A percentile compares a stretch with the other conserved stretches of the same genome.
phyloP scores from a whole-genome alignment of 1,284 basidiomycete species.

The Cryptococcus amylolentus region DNA sequence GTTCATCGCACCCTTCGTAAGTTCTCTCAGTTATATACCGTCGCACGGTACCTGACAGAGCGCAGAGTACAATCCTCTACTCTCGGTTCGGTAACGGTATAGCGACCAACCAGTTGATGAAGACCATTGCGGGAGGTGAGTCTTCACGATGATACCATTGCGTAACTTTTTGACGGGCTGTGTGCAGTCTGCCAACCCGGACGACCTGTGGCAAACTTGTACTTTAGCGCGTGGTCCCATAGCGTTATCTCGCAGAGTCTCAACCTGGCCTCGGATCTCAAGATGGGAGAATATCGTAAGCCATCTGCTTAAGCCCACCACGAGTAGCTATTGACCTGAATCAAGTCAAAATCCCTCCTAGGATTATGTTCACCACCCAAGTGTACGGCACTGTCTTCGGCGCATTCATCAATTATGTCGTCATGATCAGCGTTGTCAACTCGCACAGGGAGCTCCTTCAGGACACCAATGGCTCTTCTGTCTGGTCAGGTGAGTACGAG shows the following conservation, averaged over 20 bases:
- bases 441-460: conserved; percentile 24
- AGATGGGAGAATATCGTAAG: conserved; percentile 21
- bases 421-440: conserved; percentile 24
- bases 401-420: conserved; percentile 28
- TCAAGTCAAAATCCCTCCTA: conserved; percentile 25
- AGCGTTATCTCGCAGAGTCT: conserved; percentile 16
- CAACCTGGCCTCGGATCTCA: conserved; percentile 22
- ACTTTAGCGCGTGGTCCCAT: conserved; percentile 26
- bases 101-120: conserved; percentile 23
- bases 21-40: background rate
- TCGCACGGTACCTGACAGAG: too few species aligned
- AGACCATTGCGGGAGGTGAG: conserved; percentile 19
- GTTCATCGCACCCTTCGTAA: conserved; percentile 2
- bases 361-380: conserved; percentile 22
- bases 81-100: conserved; percentile 17
- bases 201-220: conserved; percentile 23
- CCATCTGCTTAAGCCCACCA: background rate
- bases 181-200: conserved; percentile 12
- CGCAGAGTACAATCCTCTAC: conserved; percentile 12
- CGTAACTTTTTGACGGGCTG: background rate
- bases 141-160: background rate
- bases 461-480: conserved; percentile 8
- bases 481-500: too few species aligned
- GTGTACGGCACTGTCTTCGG: conserved; percentile 27
- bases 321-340: background rate